Evolutionary conservation across 2,329 filamentous ascomycete species (phyloP), one percentile per base, ranked within the genome.

Genomic region (Davidsoniella australis): DNA sequence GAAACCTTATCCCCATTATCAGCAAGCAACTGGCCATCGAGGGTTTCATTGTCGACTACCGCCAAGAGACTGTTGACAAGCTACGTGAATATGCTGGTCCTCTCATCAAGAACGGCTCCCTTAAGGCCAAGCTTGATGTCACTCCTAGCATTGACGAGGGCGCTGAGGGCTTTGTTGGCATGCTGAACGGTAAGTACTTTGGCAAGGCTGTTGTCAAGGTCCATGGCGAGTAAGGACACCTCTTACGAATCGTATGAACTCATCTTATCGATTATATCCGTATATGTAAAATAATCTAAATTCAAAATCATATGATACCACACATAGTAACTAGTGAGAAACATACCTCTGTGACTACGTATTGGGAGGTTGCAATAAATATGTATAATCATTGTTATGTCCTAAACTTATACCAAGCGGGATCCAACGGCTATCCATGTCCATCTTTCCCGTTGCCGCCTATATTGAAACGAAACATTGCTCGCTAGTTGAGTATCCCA

Each of bases 61-160:
- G 60, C 46, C 66, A 73, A 62, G 80, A 88, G 56, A 84, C 89
- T 63, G 80, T 85, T 66, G 69, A 85, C 67, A 83, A 80, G 56
- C 67, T 93, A 53, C 72, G 78, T 61, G 69, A 80, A 66, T 89
- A 85, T n/a, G 41, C 39, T 17, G 50, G 50, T 20, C 50, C 50
- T 17, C 33, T 52, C 82, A 69, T 94, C 53, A 69, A 72, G 36
- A 83, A 91, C 4, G 85, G 82, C 10, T 76, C 71, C 4, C 74
- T 93, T 68, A 83, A 83, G 69, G 72, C 76, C 45, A 78, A 80
- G 65, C 68, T 81, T 54, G 68, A 73, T 57, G 67, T 83, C 51
- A 86, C 80, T 0, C 70, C 80, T 48, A 85, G 85, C 17, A 87
- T 93, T 53, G 86, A 93, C 54, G 78, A 84, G n/a, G 80, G 80